Percentiles rank a stretch among this genome's conserved stretches.
These are phyloP conservation scores for Russula sp. DNA, from an alignment of 768 basidiomycete genomes.

Conservation along the genomic window DNA sequence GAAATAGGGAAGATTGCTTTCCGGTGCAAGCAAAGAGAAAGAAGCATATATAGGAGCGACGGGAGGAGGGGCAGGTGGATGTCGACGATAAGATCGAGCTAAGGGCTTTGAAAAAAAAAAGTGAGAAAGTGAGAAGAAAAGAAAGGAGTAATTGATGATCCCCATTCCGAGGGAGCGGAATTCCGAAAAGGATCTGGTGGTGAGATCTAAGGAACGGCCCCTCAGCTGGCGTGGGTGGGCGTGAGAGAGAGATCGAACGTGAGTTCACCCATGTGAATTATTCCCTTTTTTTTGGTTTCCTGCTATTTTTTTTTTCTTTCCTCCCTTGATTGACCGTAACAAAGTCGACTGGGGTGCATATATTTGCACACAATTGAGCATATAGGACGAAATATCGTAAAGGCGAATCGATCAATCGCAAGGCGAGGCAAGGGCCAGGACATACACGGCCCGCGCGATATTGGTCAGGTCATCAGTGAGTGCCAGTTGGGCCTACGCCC, in stretches of 20 bases:
- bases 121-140: neutral
- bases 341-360: neutral
- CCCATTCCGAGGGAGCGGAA: slow-evolving; percentile 11
- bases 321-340: too few relatives aligned
- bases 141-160: slow-evolving; percentile 12
- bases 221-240: neutral
- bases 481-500: too few relatives aligned
- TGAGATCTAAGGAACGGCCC: slow-evolving; percentile 16
- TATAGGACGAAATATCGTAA: neutral
- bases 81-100: neutral
- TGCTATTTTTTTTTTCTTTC: slow-evolving; percentile 1
- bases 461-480: neutral
- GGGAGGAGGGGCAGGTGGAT: too few relatives aligned
- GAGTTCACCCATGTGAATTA: slow-evolving; percentile 8
- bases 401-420: neutral
- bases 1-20: slow-evolving; percentile 12
- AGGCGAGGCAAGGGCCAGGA: too few relatives aligned
- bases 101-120: neutral
- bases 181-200: slow-evolving; percentile 1
- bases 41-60: neutral
- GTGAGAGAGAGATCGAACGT: neutral
- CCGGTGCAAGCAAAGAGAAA: neutral
- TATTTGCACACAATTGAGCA: neutral
- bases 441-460: neutral
- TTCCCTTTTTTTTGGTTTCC: neutral